Conservation (phyloP, 78 protist species). For the Polysphondylium violaceum region DNA sequence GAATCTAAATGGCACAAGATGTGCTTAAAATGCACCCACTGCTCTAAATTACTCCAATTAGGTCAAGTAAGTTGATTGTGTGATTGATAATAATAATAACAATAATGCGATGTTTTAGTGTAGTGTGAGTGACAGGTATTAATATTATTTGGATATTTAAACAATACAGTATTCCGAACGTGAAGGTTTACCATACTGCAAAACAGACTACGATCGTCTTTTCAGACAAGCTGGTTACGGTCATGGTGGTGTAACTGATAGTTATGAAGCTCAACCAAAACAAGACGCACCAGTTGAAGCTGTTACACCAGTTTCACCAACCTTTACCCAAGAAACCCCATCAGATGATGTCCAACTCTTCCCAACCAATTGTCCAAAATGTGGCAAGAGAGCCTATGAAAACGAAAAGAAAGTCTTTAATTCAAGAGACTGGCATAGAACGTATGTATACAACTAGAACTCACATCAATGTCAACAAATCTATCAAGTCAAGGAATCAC, state of each 20-base stretch:
- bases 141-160: not conserved
- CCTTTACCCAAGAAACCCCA: not conserved
- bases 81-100: not conserved
- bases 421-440: slow-evolving; percentile 55
- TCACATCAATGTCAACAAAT: too few relatives aligned
- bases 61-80: not conserved
- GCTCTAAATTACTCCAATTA: slow-evolving; percentile 2
- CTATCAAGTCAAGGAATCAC: too few relatives aligned
- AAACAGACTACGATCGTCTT: slow-evolving; percentile 65
- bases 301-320: not conserved
- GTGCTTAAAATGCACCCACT: slow-evolving; percentile 49
- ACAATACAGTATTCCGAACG: slow-evolving; percentile 1
- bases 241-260: slow-evolving; percentile 39
- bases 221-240: slow-evolving; percentile 52
- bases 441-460: slow-evolving; percentile 6
- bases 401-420: slow-evolving; percentile 29
- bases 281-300: slow-evolving; percentile 2
- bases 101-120: too few relatives aligned
- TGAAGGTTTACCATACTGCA: slow-evolving; percentile 58
- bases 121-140: too few relatives aligned
- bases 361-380: slow-evolving; percentile 47
- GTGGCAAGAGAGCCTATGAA: slow-evolving; percentile 9
- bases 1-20: slow-evolving; percentile 18
- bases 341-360: slow-evolving; percentile 4
- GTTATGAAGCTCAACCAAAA: slow-evolving; percentile 11